Evolutionary conservation across 192 early-diverging fungal species (phyloP).

Genomic region (Backusella australiensis): DNA sequence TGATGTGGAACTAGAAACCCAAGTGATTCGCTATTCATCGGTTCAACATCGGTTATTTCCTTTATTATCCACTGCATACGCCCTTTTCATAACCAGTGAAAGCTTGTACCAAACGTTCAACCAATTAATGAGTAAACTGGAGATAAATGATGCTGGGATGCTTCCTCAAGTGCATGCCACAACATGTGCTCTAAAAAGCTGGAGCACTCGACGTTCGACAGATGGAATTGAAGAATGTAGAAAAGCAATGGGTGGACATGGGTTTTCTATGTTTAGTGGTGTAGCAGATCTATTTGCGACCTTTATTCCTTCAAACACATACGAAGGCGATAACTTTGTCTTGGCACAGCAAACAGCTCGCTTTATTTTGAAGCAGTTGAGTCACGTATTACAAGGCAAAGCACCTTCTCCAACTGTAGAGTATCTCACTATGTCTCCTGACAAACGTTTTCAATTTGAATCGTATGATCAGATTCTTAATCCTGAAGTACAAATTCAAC

Average conservation of each 20-base stretch:
- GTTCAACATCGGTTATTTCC: slow-evolving; percentile 65
- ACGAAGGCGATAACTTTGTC: slow-evolving; percentile 67
- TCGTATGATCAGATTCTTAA: slow-evolving; percentile 43
- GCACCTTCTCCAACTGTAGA: slow-evolving; percentile 27
- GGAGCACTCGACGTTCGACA: slow-evolving; percentile 51
- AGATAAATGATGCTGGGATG: slow-evolving; percentile 47
- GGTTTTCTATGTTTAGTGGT: slow-evolving; percentile 66
- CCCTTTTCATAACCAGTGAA: slow-evolving; percentile 57
- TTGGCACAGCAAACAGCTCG: slow-evolving; percentile 69
- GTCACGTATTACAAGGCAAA: slow-evolving; percentile 36
- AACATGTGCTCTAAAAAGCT: slow-evolving; percentile 63
- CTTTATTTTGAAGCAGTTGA: slow-evolving; percentile 65
- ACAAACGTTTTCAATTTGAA: slow-evolving; percentile 12
- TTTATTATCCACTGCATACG: slow-evolving; percentile 62
- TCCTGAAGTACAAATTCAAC: slow-evolving; percentile 49
- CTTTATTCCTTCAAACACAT: slow-evolving; percentile 52
- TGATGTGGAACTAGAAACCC: slow-evolving; percentile 43
- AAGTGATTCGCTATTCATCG: slow-evolving; percentile 65
- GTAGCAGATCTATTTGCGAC: slow-evolving; percentile 59
- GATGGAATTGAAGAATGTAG: slow-evolving; percentile 66
- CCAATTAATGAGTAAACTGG: slow-evolving; percentile 49
- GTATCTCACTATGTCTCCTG: slow-evolving; percentile 28
- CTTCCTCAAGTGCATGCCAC: slow-evolving; percentile 66
- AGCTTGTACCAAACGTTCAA: slow-evolving; percentile 48
- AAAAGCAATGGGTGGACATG: slow-evolving; percentile 72